Evolutionary conservation across 2,329 filamentous ascomycete genomes (phyloP), one percentile per base, ranked within the genome.

Genomic region (Didymella sp.): DNA sequence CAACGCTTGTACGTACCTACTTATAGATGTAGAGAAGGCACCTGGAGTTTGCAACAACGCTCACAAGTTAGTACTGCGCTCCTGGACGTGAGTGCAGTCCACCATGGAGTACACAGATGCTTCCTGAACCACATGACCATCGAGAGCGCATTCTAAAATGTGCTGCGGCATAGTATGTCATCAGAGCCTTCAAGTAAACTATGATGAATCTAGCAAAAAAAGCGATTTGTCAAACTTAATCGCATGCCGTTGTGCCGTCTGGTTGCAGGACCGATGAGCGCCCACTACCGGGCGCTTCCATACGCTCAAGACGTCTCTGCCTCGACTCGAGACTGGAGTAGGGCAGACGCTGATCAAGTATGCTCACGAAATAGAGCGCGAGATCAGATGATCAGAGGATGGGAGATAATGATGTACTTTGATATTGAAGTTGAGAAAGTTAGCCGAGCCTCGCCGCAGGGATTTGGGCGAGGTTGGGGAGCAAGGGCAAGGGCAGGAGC

Each of bases 381-480:
- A 12, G 17, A 55, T 55, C 15, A 9, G 28, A 9, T 49, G 52
- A 38, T 44, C 31, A 45, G 38, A 24, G 33, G 21, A 17, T 38
- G 3, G 6, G 22, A 13, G 3, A 21, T n/a, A n/a, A 22, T n/a
- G 22, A 22, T 25, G 40, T 9, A 17, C n/a, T 9, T 44, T 37
- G 30, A 21, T 35, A 15, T n/a, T 19, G 13, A 25, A 38, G 24
- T 22, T 24, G 12, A 37, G 51, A 33, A 54, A 22, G 37, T 54
- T 48, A 43, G 45, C 51, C 44, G 51, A 54, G 44, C 35, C 35
- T 24, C 7, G 25, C 21, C n/a, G 44, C 30, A 33, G 51, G 4
- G 17, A 35, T 42, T 41, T 25, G 12, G 21, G 37, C 22, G 30
- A 17, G 42, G 21, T n/a, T 19, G 31, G 38, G 22, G 21, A 24